Evolutionary conservation across 371 early-diverging fungal species (phyloP).

Genomic region (Funneliformis caledonium): DNA sequence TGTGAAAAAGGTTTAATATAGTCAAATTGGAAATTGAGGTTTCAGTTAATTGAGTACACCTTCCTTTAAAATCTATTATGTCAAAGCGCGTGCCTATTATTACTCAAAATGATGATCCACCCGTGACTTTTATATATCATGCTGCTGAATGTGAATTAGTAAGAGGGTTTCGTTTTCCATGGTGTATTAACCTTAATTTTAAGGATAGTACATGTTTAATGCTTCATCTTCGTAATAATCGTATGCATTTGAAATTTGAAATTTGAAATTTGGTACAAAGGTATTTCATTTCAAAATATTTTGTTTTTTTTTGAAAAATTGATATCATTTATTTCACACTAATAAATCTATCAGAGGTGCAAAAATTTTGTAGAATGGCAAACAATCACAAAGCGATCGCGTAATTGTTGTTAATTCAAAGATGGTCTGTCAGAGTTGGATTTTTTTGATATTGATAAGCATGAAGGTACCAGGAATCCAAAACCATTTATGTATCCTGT

Average conservation of each 20-base stretch:
- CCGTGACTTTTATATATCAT: constrained; percentile 23
- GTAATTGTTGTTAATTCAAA: constrained; percentile 20
- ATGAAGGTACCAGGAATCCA: constrained; percentile 4
- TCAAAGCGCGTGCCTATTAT: not conserved
- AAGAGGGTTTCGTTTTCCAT: constrained; percentile 35
- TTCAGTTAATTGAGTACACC: constrained; percentile 24
- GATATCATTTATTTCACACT: not conserved
- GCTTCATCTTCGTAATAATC: constrained; percentile 26
- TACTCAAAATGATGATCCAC: not conserved
- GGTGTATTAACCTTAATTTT: constrained; percentile 23
- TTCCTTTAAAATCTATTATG: not conserved
- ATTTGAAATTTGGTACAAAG: constrained; percentile 14
- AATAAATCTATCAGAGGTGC: no score
- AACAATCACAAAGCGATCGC: constrained; percentile 34
- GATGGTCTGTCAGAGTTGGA: constrained; percentile 35
- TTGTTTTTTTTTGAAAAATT: not conserved
- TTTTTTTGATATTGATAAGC: constrained; percentile 29
- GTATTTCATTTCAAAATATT: not conserved
- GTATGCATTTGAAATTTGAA: constrained; percentile 28
- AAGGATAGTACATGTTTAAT: constrained; percentile 9
- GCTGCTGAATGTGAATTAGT: constrained; percentile 23
- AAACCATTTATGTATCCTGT: constrained; percentile 34
- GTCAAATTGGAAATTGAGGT: constrained; percentile 29
- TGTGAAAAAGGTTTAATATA: constrained; percentile 1
- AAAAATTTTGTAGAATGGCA: constrained; percentile 7